Base-by-base conservation (phyloP, 805 yeast genomes). In the Alloascoidea africana region DNA sequence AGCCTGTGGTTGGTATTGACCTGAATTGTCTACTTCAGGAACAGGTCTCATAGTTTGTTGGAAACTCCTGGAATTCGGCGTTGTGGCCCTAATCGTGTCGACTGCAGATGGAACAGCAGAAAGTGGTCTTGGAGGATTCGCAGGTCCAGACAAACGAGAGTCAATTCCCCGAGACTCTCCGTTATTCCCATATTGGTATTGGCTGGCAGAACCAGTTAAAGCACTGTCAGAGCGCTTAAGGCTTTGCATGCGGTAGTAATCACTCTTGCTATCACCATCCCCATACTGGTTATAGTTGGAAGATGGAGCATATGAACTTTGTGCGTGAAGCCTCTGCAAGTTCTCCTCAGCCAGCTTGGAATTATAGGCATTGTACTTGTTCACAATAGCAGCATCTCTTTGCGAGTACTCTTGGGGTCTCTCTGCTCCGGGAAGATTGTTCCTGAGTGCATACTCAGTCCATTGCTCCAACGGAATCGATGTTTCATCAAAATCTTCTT, bases 391-490 rank as follows among this genome's bases (percentile, higher is more conserved):
- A 23, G n/a, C 30, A 23, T 23, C n/a, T 23, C 30, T 23, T 8
- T 23, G 8, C 13, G n/a, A 23, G n/a, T 23, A 23, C 30, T 23
- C 30, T 8, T 8, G 13, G 8, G 30, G 30, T 8, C 30, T 8
- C 8, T 8, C n/a, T 8, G 30, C 30, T n/a, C 66, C 66, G 1
- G 61, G 60, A 3, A 56, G 45, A 4, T 55, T 56, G 34, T 53
- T 51, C n/a, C 59, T 48, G 2, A 44, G 39, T 1, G 66, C 64
- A 37, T 57, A 60, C 3, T 52, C 45, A 13, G 44, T 38, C 66
- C 66, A 61, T 2, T 56, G 41, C 42, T 62, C 65, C 41, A 53
- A 39, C 3, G 62, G 61, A 14, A 62, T 54, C 8, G 42, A 35
- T 4, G 49, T 42, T 4, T 59, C 59, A 37, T 60, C 63, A 35